These are phyloP conservation scores for Metarhizium album DNA, from an alignment of 2,329 filamentous ascomycete genomes.

Conservation along the genomic window DNA sequence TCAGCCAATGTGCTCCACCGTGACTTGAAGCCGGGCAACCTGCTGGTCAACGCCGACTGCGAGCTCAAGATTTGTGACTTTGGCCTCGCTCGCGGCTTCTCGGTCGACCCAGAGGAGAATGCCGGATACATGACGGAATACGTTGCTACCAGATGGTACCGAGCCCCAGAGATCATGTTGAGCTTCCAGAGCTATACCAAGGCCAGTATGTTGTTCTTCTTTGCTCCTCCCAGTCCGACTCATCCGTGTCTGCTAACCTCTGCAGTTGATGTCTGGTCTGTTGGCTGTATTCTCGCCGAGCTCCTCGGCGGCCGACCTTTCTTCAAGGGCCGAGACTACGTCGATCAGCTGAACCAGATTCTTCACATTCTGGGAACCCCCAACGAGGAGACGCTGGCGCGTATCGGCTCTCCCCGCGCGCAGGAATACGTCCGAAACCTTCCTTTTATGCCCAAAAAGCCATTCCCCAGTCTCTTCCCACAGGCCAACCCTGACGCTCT, in stretches of 20 bases:
- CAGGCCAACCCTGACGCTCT: slow-evolving; percentile 93
- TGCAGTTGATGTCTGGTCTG: slow-evolving; percentile 95
- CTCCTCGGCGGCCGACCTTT: slow-evolving; percentile 92
- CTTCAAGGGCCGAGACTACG: slow-evolving; percentile 98
- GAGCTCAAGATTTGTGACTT: slow-evolving; percentile 99
- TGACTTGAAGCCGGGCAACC: slow-evolving; percentile 92
- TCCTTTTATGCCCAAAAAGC: slow-evolving; percentile 86
- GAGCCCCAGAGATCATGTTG: slow-evolving; percentile 96
- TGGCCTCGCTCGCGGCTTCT: slow-evolving; percentile 91
- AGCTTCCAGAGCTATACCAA: slow-evolving; percentile 99
- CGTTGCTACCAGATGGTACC: slow-evolving; percentile 92
- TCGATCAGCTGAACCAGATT: slow-evolving; percentile 99
- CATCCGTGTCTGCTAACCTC: background rate
- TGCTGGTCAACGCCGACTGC: slow-evolving; percentile 97
- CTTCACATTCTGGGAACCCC: slow-evolving; percentile 95
- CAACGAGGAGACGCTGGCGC: slow-evolving; percentile 84
- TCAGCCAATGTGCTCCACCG: slow-evolving; percentile 95
- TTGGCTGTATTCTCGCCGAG: slow-evolving; percentile 94
- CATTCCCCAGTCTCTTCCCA: slow-evolving; percentile 81
- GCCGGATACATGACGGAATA: slow-evolving; percentile 99
- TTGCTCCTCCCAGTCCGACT: background rate
- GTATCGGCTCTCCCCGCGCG: slow-evolving; percentile 89
- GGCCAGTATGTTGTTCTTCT: slow-evolving; percentile 70
- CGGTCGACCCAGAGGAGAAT: slow-evolving; percentile 93
- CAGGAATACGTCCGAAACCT: slow-evolving; percentile 98